Base-by-base conservation (phyloP, 177 flowering plant species). In the Vitis hybrid region DNA sequence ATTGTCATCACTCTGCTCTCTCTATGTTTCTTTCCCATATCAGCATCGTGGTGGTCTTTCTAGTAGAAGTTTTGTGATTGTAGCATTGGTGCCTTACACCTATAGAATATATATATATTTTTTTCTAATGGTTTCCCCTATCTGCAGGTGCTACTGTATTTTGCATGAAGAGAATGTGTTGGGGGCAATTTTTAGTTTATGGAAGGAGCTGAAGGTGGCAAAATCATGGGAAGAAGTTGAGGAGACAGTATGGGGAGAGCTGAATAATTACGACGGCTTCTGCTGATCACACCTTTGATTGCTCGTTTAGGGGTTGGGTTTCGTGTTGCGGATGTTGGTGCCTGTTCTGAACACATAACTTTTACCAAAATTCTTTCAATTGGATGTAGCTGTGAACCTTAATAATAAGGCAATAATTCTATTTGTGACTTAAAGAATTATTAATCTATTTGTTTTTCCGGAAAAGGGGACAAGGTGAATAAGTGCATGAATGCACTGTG, bases 171-270 rank as follows among this genome's bases (percentile, higher is more conserved):
- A 93, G 4, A 85, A 95, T 66, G 75, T 95, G 5, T 62, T 95
- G 80, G 94, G 97, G 48, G 92, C 96, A 19, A 89, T 95, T 56
- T 93, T 93, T 66, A 71, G 91, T 66, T 50, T 89, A 59, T 89
- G 92, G 94, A 83, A 78, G 66, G 97, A 87, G 53, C 72, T 91
- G 66, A 81, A 82, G 72, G 69, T 50, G 18, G 94, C 95, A 11
- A 71, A 77, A 1, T 85, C 98, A 1, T 93, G 99, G 99, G 99
- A 95, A 81, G 95, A 91, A 79, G 91, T 95, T 60, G 99, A 95
- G 83, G 89, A 81, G 51, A 67, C 80, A 55, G 89, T 93, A 0
- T 95, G 99, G 99, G 98, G 95, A 62, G 85, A 82, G 66, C 72
- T 95, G 62, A 95, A 93, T 74, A 78, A 80, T 48, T 91, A 90